These are phyloP conservation scores for Colletotrichum camelliae DNA, from an alignment of 2,329 filamentous ascomycete species.

Conservation along the genomic window DNA sequence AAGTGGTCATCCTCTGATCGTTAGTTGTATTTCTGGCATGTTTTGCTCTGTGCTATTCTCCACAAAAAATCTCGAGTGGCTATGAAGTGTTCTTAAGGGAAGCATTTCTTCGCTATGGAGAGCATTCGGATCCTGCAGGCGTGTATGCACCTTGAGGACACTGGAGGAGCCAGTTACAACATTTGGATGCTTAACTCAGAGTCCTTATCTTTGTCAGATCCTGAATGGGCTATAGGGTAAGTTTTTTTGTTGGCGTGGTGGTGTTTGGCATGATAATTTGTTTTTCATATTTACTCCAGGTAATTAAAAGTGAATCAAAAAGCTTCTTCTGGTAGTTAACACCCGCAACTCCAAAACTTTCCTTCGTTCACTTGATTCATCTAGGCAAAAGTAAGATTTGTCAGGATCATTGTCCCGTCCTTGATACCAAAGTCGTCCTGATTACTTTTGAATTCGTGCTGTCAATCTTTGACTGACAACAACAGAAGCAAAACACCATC, in stretches of 20 bases:
- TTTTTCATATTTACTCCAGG: background rate
- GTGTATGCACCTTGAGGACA: background rate
- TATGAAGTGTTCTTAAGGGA: background rate
- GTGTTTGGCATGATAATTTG: too few relatives aligned
- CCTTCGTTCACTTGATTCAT: rapidly evolving
- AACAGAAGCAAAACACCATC: background rate
- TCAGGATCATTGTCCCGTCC: background rate
- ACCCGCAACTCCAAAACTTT: rapidly evolving
- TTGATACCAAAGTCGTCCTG: background rate
- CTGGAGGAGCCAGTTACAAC: rapidly evolving
- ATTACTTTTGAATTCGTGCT: background rate
- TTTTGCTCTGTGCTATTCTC: rapidly evolving
- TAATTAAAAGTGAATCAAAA: too few relatives aligned
- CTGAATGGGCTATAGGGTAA: too few relatives aligned
- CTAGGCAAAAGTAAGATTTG: rapidly evolving
- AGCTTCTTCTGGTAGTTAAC: rapidly evolving
- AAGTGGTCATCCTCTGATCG: background rate
- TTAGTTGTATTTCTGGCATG: rapidly evolving
- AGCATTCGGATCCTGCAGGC: background rate
- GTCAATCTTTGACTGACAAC: background rate
- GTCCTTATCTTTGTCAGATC: too few relatives aligned
- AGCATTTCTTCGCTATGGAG: background rate
- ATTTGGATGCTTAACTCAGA: background rate
- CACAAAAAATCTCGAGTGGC: background rate
- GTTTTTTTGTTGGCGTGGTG: too few relatives aligned